Conservation (phyloP, 78 protist species). For the Pigoraptor vietnamica region DNA sequence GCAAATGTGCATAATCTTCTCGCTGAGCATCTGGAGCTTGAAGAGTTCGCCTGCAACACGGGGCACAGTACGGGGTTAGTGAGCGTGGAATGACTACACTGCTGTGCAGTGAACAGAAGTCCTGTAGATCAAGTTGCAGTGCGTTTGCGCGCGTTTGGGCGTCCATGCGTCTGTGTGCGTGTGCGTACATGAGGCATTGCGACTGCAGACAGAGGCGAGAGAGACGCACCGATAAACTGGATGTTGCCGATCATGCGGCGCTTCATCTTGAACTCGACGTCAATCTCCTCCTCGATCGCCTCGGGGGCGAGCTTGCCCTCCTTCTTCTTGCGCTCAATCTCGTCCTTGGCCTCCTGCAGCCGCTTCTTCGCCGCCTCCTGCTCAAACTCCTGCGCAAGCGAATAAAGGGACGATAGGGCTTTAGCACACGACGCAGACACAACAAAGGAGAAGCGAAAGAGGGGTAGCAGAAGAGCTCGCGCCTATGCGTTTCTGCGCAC, state of each 20-base stretch:
- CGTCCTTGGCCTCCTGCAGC: background rate
- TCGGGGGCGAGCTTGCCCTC: slow-evolving; percentile 4
- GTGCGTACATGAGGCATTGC: no score
- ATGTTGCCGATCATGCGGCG: slow-evolving; percentile 38
- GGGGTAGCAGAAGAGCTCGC: background rate
- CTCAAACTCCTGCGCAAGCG: background rate
- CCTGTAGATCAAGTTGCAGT: no score
- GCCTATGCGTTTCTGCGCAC: no score
- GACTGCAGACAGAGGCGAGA: no score
- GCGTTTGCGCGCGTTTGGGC: no score
- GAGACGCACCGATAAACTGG: slow-evolving; percentile 23
- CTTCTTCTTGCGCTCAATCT: background rate
- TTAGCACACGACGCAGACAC: no score
- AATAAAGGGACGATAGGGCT: no score
- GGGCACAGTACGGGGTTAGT: no score
- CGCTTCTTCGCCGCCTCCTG: background rate
- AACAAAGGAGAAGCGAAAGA: background rate
- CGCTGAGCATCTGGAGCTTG: slow-evolving; percentile 14
- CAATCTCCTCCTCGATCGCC: background rate
- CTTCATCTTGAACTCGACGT: background rate
- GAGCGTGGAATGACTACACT: no score
- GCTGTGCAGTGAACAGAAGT: no score
- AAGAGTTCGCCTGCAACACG: slow-evolving; percentile 32
- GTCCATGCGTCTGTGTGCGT: no score
- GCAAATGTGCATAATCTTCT: slow-evolving; percentile 27